Conservation (phyloP, 2,329 filamentous ascomycete genomes). For the Exophiala viscosa region DNA sequence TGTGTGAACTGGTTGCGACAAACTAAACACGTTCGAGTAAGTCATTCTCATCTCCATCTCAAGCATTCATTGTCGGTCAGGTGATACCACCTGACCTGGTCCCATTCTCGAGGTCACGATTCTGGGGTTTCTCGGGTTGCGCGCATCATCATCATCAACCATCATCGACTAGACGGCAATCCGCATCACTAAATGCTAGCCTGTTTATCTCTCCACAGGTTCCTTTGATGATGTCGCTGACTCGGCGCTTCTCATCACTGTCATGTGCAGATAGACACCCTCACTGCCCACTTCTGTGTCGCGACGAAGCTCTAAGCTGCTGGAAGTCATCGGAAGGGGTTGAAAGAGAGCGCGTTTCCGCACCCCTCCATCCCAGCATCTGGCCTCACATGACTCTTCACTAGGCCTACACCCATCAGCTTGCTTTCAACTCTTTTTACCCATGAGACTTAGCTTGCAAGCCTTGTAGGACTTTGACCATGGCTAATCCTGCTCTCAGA, state of each 20-base stretch:
- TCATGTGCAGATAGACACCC: too few relatives aligned
- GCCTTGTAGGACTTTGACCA: background rate
- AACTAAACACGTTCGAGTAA: background rate
- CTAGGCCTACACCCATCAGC: background rate
- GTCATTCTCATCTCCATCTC: background rate
- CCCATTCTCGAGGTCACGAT: too few relatives aligned
- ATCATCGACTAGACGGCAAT: too few relatives aligned
- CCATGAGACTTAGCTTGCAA: background rate
- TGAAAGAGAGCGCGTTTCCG: background rate
- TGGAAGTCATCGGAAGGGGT: background rate
- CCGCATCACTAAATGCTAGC: too few relatives aligned
- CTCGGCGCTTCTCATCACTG: too few relatives aligned
- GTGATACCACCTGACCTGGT: too few relatives aligned
- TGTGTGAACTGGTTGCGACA: background rate
- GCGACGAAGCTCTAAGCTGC: background rate
- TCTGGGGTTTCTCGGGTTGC: too few relatives aligned
- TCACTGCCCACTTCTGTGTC: too few relatives aligned
- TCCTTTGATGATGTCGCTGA: too few relatives aligned
- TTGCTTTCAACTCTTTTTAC: background rate
- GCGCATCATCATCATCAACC: too few relatives aligned
- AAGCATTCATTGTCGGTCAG: too few relatives aligned
- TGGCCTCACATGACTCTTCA: background rate
- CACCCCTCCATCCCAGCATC: background rate
- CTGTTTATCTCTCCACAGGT: too few relatives aligned
- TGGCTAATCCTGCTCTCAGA: slow-evolving; percentile 16